Conservation (phyloP, 2,329 filamentous ascomycete species). For the Fusarium lateritium region DNA sequence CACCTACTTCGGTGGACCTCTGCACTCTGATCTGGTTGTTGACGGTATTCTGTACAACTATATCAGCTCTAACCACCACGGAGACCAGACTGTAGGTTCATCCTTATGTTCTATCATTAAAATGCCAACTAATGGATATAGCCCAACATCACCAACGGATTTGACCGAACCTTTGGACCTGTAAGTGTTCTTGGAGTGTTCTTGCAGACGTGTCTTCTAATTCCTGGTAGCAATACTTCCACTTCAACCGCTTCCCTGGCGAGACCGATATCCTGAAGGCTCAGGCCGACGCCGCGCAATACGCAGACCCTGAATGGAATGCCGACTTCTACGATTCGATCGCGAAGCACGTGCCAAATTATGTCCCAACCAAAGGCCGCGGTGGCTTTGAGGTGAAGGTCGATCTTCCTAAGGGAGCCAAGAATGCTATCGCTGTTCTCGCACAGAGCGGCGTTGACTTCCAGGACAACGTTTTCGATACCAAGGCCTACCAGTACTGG, state of each 20-base stretch:
- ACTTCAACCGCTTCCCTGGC: constrained; percentile 70
- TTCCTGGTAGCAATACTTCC: constrained; percentile 64
- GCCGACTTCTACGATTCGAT: constrained; percentile 75
- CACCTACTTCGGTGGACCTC: constrained; percentile 73
- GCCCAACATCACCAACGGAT: constrained; percentile 75
- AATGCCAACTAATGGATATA: constrained; percentile 21
- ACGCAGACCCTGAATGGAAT: constrained; percentile 68
- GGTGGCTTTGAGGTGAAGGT: constrained; percentile 66
- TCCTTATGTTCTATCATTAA: rapidly evolving
- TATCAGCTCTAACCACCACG: constrained; percentile 73
- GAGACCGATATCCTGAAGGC: constrained; percentile 63
- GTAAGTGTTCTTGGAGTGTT: constrained; percentile 21
- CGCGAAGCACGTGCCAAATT: constrained; percentile 70
- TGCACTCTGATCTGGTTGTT: constrained; percentile 74
- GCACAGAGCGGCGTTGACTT: constrained; percentile 53
- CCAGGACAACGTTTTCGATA: constrained; percentile 63
- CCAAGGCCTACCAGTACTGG: constrained; percentile 75
- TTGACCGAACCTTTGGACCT: constrained; percentile 76
- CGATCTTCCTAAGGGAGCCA: constrained; percentile 65
- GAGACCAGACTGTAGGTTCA: constrained; percentile 63
- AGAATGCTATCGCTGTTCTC: constrained; percentile 69
- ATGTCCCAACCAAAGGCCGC: constrained; percentile 66
- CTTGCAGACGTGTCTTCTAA: constrained; percentile 6
- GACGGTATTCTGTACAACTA: constrained; percentile 79
- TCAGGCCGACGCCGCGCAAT: constrained; percentile 67